Base-by-base conservation (phyloP, 2,329 filamentous ascomycete species). In the Aspergillus sp. region DNA sequence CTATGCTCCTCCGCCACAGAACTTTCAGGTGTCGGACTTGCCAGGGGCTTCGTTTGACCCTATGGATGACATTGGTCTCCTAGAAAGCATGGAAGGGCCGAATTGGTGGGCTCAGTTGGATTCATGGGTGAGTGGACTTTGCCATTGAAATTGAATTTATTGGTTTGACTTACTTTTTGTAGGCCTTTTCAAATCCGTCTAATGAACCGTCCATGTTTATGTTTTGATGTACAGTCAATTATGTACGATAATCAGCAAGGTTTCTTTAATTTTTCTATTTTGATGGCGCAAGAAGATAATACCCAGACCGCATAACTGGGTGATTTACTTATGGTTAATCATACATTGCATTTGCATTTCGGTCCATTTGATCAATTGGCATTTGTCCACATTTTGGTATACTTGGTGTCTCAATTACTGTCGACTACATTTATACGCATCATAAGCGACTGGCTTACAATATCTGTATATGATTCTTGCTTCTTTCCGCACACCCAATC, bases 101-200 rank as follows among this genome's bases (percentile, higher is more conserved):
- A 52, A 62, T 17, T 68, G 66, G 65, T 69, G 66, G 65, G 59
- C 66, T 12, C 65, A 69, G 23, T 52, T 68, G 30, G 66, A 69
- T 48, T 67, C 65, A 22, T 69, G 65, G 66, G 66, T 68, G 51
- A 48, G 63, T 55, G 4, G 22, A 7, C 15, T 44, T 44, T 20
- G 4, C 19, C 7, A 30, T 12, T 19, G 5, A 7, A 20, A 9
- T 15, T 35, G n/a, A 3, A 9, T 35, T n/a, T 22, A 39, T 5
- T 17, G 4, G 3, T 5, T 39, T 19, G 10, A 10, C 37, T 39
- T 9, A 22, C 38, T 43, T 20, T 38, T 10, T 37, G 15, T 38
- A 69, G 66, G 66, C 65, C 2, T 63, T 67, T 23, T 64, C 64
- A 0, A 68, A 56, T 50, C 55, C 66, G 12, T 58, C 60, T 5